phyloP scores from a whole-genome alignment of 495 filamentous ascomycete genomes.

The Penicillium parvum region DNA sequence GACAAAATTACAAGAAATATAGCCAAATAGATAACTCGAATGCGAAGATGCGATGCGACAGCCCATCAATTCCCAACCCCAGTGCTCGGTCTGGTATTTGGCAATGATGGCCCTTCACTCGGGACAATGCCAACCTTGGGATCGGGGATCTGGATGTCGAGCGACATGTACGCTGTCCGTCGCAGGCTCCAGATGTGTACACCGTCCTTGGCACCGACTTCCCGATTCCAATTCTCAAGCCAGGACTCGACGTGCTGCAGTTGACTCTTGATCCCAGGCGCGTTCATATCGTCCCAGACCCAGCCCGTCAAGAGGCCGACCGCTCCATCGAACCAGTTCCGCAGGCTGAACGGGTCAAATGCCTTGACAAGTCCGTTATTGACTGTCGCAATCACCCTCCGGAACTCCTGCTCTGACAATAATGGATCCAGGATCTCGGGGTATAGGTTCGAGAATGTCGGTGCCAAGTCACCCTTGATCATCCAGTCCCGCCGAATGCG shows the following conservation, averaged over 20 bases:
- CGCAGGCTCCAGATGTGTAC: conserved; percentile 73
- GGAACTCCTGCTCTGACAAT: conserved; percentile 75
- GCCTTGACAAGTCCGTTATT: conserved; percentile 67
- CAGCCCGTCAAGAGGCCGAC: conserved; percentile 80
- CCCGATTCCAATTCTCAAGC: conserved; percentile 76
- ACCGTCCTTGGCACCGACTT: conserved; percentile 51
- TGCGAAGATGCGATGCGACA: not conserved
- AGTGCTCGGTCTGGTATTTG: conserved; percentile 39
- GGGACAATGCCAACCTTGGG: conserved; percentile 59
- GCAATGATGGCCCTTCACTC: conserved; percentile 34
- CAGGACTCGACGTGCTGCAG: conserved; percentile 64
- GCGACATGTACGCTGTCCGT: conserved; percentile 81
- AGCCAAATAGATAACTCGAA: conserved; percentile 10
- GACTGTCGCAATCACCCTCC: conserved; percentile 68
- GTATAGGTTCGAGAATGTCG: conserved; percentile 89
- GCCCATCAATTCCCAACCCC: conserved; percentile 20
- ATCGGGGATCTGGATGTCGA: conserved; percentile 83
- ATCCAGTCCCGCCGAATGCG: conserved; percentile 90
- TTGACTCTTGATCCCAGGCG: conserved; percentile 64
- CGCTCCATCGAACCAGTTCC: conserved; percentile 71
- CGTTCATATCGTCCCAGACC: conserved; percentile 87
- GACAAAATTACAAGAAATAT: conserved; percentile 22
- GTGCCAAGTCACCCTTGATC: conserved; percentile 82
- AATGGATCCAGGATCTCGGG: conserved; percentile 90
- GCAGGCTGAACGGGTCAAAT: conserved; percentile 65